Conservation (phyloP, 768 basidiomycete genomes). For the Amanita molliuscula region DNA sequence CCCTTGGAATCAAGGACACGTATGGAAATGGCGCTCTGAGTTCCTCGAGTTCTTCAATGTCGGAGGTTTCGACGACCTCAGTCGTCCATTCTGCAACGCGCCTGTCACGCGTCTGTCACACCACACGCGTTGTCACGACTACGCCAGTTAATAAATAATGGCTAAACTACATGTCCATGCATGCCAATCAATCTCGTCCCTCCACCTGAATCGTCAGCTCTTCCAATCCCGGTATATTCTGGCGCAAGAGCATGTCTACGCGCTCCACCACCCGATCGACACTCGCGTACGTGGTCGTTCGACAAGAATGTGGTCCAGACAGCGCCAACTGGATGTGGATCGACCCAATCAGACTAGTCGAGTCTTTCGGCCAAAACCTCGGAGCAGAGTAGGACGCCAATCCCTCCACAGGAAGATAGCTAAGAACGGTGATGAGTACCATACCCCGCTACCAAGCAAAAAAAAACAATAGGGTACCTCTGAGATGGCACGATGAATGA, state of each 20-base stretch:
- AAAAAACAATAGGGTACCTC: too few relatives aligned
- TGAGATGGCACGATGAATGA: constrained; percentile 46
- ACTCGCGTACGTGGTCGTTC: constrained; percentile 41
- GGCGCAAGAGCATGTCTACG: constrained; percentile 64
- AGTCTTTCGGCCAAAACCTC: constrained; percentile 95
- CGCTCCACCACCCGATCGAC: constrained; percentile 66
- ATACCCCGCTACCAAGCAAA: background rate
- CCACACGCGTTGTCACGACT: constrained; percentile 17
- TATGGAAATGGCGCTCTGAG: background rate
- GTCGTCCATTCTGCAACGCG: background rate
- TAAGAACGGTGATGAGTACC: constrained; percentile 21
- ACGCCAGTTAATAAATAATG: constrained; percentile 24
- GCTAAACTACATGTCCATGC: too few relatives aligned
- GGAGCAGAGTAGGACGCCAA: constrained; percentile 72
- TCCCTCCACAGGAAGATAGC: constrained; percentile 69
- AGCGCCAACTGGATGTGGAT: constrained; percentile 83
- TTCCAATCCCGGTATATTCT: constrained; percentile 70
- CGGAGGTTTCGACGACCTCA: constrained; percentile 54
- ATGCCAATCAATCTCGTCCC: constrained; percentile 10
- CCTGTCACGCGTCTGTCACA: background rate
- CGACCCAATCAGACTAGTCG: constrained; percentile 75
- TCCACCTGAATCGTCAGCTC: constrained; percentile 91
- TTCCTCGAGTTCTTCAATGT: constrained; percentile 47
- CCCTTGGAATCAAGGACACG: background rate
- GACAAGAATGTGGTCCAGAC: constrained; percentile 42